phyloP scores from a whole-genome alignment of 1,139 yeast species.

The Zygosaccharomyces pseudobailii region DNA sequence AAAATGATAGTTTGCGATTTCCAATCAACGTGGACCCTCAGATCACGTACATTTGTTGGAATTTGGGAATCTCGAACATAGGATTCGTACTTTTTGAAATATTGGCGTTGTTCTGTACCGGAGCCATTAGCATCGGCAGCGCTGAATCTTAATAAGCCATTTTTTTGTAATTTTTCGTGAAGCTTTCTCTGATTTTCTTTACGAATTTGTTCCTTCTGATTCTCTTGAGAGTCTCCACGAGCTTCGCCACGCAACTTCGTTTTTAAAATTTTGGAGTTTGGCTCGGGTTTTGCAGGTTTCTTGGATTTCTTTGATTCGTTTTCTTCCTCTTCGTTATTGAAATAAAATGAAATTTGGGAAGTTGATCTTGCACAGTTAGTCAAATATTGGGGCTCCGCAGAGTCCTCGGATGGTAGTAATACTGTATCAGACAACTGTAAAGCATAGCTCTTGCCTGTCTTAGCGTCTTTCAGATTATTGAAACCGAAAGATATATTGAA shows the following conservation, averaged over 20 bases:
- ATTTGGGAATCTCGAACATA: conserved; percentile 90
- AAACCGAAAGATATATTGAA: conserved; percentile 78
- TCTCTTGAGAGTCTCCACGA: conserved; percentile 65
- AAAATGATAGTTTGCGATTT: conserved; percentile 84
- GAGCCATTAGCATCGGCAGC: conserved; percentile 68
- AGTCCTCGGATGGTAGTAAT: conserved; percentile 49
- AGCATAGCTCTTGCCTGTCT: conserved; percentile 53
- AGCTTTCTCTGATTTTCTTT: conserved; percentile 78
- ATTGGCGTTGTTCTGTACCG: conserved; percentile 61
- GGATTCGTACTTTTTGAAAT: conserved; percentile 86
- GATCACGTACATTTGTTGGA: conserved; percentile 75
- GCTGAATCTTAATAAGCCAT: conserved; percentile 73
- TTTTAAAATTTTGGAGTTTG: conserved; percentile 56
- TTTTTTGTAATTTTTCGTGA: conserved; percentile 80
- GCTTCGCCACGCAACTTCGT: conserved; percentile 78
- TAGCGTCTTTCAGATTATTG: conserved; percentile 51
- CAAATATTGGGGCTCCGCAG: conserved; percentile 57
- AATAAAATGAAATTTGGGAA: conserved; percentile 76
- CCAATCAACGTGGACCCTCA: conserved; percentile 81
- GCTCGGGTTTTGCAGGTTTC: conserved; percentile 24
- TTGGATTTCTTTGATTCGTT: conserved; percentile 21
- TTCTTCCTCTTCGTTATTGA: conserved; percentile 63
- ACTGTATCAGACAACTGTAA: conserved; percentile 80
- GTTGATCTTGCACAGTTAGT: conserved; percentile 72
- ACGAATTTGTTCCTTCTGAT: conserved; percentile 65